Evolutionary conservation across 2,329 filamentous ascomycete species (phyloP).

Genomic region (Cordyceps tenuipes): DNA sequence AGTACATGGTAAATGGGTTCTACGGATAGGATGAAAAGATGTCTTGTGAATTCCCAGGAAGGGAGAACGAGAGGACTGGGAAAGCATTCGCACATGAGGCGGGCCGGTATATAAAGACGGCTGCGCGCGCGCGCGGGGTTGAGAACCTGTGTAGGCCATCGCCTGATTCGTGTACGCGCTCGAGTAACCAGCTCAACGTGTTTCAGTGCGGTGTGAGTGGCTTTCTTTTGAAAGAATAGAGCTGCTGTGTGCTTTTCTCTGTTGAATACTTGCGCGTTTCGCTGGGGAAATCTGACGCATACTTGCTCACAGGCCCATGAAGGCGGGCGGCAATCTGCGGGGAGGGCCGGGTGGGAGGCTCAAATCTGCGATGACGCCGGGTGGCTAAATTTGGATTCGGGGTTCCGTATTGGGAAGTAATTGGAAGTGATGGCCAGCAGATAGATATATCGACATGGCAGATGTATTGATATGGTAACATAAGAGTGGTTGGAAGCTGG

Average conservation of each 20-base stretch:
- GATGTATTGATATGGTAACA: too few relatives aligned
- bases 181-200: neutral
- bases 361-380: neutral
- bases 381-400: neutral
- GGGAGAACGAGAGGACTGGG: neutral
- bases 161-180: neutral
- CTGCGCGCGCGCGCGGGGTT: neutral
- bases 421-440: too few relatives aligned
- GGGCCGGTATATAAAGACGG: neutral
- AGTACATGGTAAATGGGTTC: neutral
- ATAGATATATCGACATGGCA: too few relatives aligned
- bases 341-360: neutral
- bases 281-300: conserved; percentile 1
- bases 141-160: conserved; percentile 1
- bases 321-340: neutral
- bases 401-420: too few relatives aligned
- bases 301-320: conserved; percentile 4
- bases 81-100: neutral
- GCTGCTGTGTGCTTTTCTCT: neutral
- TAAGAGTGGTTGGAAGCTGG: neutral
- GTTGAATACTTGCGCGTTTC: conserved; percentile 4
- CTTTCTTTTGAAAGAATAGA: neutral
- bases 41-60: too few relatives aligned
- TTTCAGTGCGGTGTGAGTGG: neutral
- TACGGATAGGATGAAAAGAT: too few relatives aligned